Evolutionary conservation across 163 green algal species (phyloP).

Genomic region (Scenedesmus sp.): DNA sequence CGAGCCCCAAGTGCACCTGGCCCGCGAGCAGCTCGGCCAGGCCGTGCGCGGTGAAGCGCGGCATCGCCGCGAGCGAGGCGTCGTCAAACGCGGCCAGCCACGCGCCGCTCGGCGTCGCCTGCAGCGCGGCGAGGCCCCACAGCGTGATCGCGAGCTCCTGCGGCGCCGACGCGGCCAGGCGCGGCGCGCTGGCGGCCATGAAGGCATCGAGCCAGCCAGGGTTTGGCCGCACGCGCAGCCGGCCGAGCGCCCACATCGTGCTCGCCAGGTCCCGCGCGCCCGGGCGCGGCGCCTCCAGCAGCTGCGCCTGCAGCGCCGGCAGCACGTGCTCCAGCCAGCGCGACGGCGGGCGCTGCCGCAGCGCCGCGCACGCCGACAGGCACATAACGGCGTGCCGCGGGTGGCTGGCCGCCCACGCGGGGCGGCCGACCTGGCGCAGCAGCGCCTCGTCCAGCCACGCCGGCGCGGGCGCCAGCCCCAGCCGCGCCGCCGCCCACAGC

Average conservation of each 20-base stretch:
- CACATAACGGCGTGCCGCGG: slow-evolving; percentile 6
- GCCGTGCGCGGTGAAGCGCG: slow-evolving; percentile 21
- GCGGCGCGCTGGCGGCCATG: background rate
- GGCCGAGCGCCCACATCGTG: slow-evolving; percentile 28
- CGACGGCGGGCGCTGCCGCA: slow-evolving; percentile 5
- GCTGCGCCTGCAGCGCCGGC: slow-evolving; percentile 3
- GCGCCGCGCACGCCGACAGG: slow-evolving; percentile 10
- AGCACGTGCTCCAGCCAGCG: background rate
- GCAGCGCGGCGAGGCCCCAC: slow-evolving; percentile 22
- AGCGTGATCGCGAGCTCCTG: slow-evolving; percentile 26
- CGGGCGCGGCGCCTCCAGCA: background rate
- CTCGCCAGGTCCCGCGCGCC: slow-evolving; percentile 21
- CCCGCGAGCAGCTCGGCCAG: slow-evolving; percentile 4
- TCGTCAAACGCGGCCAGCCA: slow-evolving; percentile 29
- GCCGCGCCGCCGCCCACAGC: slow-evolving; percentile 13
- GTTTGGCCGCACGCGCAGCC: slow-evolving; percentile 4
- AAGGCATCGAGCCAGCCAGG: slow-evolving; percentile 7
- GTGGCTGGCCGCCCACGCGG: background rate
- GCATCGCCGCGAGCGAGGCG: background rate
- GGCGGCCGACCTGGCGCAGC: background rate
- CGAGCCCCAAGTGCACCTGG: background rate
- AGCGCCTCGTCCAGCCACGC: slow-evolving; percentile 30
- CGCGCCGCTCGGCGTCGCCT: background rate
- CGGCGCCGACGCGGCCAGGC: background rate
- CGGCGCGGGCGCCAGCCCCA: background rate